A percentile compares a stretch with the other conserved stretches of the same genome.
Evolutionary conservation across 2,329 filamentous ascomycete genomes (phyloP).

Genomic region (Alternaria sp.): DNA sequence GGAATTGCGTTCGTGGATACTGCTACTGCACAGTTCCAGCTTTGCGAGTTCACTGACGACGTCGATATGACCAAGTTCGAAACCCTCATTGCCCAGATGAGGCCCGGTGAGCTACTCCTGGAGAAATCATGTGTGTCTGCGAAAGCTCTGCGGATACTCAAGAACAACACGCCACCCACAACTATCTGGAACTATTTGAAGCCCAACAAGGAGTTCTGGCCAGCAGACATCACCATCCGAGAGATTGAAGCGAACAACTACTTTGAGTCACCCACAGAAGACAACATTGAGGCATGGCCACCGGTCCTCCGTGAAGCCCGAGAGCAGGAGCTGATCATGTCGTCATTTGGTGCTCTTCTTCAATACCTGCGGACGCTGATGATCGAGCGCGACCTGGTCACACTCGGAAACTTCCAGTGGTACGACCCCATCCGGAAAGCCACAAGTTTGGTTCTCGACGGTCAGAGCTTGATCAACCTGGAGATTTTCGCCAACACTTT

Average conservation of each 20-base stretch:
- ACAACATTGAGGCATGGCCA: slow-evolving; percentile 76
- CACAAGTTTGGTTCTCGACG: slow-evolving; percentile 88
- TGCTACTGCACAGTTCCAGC: slow-evolving; percentile 90
- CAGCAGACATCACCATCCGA: slow-evolving; percentile 78
- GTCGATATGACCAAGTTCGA: slow-evolving; percentile 95
- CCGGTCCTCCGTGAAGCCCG: slow-evolving; percentile 72
- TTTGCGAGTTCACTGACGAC: slow-evolving; percentile 93
- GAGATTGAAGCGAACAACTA: slow-evolving; percentile 83
- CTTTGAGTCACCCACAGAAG: slow-evolving; percentile 67
- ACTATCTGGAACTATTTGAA: slow-evolving; percentile 97
- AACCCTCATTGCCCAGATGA: slow-evolving; percentile 91
- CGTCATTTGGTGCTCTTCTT: slow-evolving; percentile 84
- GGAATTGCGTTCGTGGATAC: slow-evolving; percentile 95
- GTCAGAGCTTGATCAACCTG: slow-evolving; percentile 96
- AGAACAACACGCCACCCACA: slow-evolving; percentile 91
- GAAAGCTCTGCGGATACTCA: slow-evolving; percentile 90
- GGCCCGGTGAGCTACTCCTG: slow-evolving; percentile 84
- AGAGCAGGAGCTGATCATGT: slow-evolving; percentile 85
- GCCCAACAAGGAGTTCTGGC: slow-evolving; percentile 86
- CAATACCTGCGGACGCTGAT: slow-evolving; percentile 85
- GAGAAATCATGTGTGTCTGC: slow-evolving; percentile 83
- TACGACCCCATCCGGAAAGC: slow-evolving; percentile 93
- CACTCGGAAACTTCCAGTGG: slow-evolving; percentile 86
- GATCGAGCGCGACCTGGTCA: slow-evolving; percentile 84
- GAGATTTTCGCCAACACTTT: slow-evolving; percentile 94